Evolutionary conservation across 1,284 basidiomycete genomes (phyloP), one percentile per base, ranked within the genome.

Genomic region (Microbotryum saponariae): DNA sequence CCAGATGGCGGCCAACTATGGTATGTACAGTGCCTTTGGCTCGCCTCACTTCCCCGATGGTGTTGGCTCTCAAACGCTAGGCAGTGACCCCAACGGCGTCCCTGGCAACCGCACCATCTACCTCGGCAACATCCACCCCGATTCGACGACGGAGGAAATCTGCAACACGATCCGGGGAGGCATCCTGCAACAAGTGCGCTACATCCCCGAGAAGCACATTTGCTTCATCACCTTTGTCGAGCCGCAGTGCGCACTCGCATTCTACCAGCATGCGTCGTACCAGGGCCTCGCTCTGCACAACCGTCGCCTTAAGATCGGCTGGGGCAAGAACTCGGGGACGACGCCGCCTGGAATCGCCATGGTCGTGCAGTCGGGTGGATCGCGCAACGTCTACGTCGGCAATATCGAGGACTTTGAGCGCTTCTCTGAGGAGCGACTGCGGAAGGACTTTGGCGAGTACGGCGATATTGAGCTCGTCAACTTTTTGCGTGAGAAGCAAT

Each of bases 381-480:
- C 89, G 21, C 82, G 92, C 59, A 97, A 96, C 74, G 91, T 97
- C 59, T 97, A 96, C 76, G 85, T 65, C 37, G 63, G 63, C 45
- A 71, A 88, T 72, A 85, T 96, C 59, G 88, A 91, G 71, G 91
- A 96, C 78, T 92, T 91, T 73, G 90, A 92, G 66, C 78, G 82
- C 31, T 92, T 89, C 78, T 85, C 79, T 31, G 88, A 91, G 59
- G 90, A 92, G 68, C 85, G 85, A 74, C 80, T 96, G 58, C 87
- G 87, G 76, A 79, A 84, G 57, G 91, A 94, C 78, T 94, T 94
- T 78, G 86, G 85, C 59, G 89, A 91, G 77, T 94, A 83, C 75
- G 91, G 92, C 31, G 91, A 94, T 64, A 91, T 97, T 68, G 92
- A 97, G 78, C 82, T 94, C 62, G 86, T 97, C 76, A 96, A 96